Evolutionary conservation across 140 eudicot genomes (phyloP), one percentile per base, ranked within the genome.

Genomic region (Oenanthe javanica): DNA sequence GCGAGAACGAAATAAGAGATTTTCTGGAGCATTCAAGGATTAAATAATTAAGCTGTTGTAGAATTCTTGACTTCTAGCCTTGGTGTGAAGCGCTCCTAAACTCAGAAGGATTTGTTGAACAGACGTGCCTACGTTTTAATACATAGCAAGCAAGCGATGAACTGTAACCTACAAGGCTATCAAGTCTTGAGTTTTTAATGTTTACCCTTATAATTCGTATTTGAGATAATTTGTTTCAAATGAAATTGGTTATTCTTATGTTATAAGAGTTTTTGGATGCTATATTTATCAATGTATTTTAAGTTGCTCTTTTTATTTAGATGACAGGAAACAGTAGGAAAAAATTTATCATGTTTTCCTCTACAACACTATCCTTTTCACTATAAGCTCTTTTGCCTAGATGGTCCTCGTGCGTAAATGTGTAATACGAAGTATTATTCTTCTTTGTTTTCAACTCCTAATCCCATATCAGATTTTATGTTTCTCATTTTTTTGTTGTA

Each of bases 1-100:
- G 69, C 90, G 21, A 91, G 88, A 82, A 71, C 91, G 25, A 75
- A 82, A 25, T 87, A 87, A 85, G 85, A 72, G 46, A 49, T 9
- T 16, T 78, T 21, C 1, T 67, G 78, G 67, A 47, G 50, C 40
- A 19, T 3, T 15, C 16, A 42, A 72, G 76, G 16, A 46, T 61
- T 50, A 72, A 42, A 77, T 80, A 77, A 81, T 59, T 69, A 40
- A 73, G 86, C 77, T 61, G 72, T 81, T 80, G 77, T 78, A 25
- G 81, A 72, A 69, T 75, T 83, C 23, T 52, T 46, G 54, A 66
- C 45, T 66, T 66, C 13, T 13, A 13, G 36, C 72, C 42, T 66
- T 27, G 8, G 21, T 27, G 45, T 61, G 70, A 61, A 9, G 70
- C 36, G 12, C 15, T 61, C 15, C 36, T 23, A 23, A n/a, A 23